Conservation (phyloP, 2,329 filamentous ascomycete species). For the Emergomyces orientalis region DNA sequence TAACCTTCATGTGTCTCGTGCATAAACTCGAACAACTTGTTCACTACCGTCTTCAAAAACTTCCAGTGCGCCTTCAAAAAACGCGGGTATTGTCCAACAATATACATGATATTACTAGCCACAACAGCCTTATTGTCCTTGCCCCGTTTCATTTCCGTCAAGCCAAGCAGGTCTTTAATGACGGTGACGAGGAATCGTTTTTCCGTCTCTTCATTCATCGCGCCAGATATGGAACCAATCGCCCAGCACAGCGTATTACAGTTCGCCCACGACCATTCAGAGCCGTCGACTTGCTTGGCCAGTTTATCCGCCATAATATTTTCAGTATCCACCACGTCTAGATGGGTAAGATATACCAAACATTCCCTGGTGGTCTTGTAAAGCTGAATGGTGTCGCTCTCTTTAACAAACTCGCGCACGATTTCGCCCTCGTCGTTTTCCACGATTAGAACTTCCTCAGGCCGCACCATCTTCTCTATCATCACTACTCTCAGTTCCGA, state of each 20-base stretch:
- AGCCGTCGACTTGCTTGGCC: conserved; percentile 84
- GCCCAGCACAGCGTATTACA: conserved; percentile 99
- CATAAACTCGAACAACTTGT: conserved; percentile 99
- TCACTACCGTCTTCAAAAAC: conserved; percentile 98
- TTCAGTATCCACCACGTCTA: conserved; percentile 95
- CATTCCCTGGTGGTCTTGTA: conserved; percentile 99
- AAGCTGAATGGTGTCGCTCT: conserved; percentile 95
- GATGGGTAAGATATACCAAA: conserved; percentile 89
- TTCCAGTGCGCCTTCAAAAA: conserved; percentile 99
- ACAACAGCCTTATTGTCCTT: conserved; percentile 99
- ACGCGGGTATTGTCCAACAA: conserved; percentile 94
- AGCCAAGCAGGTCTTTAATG: conserved; percentile 91
- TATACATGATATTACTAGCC: conserved; percentile 99
- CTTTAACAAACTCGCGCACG: conserved; percentile 97
- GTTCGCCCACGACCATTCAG: conserved; percentile 98
- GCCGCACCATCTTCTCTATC: conserved; percentile 99
- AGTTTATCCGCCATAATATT: conserved; percentile 99
- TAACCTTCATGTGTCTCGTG: conserved; percentile 94
- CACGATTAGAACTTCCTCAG: conserved; percentile 96
- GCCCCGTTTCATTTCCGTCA: conserved; percentile 98
- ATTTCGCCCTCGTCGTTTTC: conserved; percentile 99
- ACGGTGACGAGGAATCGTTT: conserved; percentile 97
- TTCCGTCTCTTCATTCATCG: conserved; percentile 99
- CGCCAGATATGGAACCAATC: conserved; percentile 94
- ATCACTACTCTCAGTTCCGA: conserved; percentile 93